phyloP scores from a whole-genome alignment of 805 yeast genomes.

The Kodamaea nitidulidarum region DNA sequence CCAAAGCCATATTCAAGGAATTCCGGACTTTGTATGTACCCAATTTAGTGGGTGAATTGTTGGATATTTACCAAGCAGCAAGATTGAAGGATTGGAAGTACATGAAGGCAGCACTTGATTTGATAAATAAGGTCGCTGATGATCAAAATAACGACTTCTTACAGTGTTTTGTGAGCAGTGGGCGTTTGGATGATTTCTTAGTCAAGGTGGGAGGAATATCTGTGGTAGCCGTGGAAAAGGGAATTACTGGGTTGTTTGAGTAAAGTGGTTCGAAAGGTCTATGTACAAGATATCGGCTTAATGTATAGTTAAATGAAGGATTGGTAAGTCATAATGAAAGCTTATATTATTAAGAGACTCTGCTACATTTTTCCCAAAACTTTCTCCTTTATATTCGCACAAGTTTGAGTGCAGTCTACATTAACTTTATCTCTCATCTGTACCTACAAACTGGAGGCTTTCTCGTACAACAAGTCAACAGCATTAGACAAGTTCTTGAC shows the following conservation, averaged over 20 bases:
- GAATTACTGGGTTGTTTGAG: constrained; percentile 43
- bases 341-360: too few relatives aligned
- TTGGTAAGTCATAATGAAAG: too few relatives aligned
- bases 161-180: constrained; percentile 54
- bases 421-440: too few relatives aligned
- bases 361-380: too few relatives aligned
- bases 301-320: too few relatives aligned
- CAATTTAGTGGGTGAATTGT: constrained; percentile 60
- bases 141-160: constrained; percentile 58
- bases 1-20: constrained; percentile 42
- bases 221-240: constrained; percentile 44
- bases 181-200: constrained; percentile 52
- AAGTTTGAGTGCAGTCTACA: too few relatives aligned
- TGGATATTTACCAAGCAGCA: constrained; percentile 45
- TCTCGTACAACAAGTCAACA: constrained; percentile 88
- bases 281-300: too few relatives aligned
- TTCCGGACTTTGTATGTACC: constrained; percentile 73
- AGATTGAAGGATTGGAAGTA: constrained; percentile 40
- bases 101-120: constrained; percentile 51
- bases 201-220: constrained; percentile 53
- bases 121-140: constrained; percentile 64
- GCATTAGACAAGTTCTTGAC: constrained; percentile 82
- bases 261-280: too few relatives aligned
- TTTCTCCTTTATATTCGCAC: too few relatives aligned
- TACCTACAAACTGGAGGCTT: constrained; percentile 53